A percentile compares a stretch with the other conserved stretches of the same genome.
phyloP scores from a whole-genome alignment of 257 asterid species.

The Solanum appendiculatum region DNA sequence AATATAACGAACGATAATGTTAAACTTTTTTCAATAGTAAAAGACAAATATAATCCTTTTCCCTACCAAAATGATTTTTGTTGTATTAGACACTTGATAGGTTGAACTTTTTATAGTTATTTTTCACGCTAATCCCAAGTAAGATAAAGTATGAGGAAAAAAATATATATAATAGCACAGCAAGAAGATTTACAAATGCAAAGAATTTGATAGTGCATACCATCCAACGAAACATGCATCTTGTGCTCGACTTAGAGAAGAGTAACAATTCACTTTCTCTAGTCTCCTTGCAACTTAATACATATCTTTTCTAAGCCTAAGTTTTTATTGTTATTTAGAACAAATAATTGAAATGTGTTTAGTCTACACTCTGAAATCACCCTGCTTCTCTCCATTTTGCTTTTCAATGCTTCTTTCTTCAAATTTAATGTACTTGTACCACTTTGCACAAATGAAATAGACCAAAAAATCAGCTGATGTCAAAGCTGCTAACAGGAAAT shows the following conservation, averaged over 20 bases:
- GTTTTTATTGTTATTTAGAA: background rate
- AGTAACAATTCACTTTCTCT: background rate
- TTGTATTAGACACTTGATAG: background rate
- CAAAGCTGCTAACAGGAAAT: constrained; percentile 60
- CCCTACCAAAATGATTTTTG: background rate
- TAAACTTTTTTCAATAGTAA: background rate
- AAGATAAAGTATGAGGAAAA: background rate
- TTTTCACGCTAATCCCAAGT: background rate
- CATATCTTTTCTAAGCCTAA: background rate
- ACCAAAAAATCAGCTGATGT: constrained; percentile 61
- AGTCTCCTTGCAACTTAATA: background rate
- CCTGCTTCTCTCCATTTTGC: constrained; percentile 6
- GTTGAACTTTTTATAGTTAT: background rate
- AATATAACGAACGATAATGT: background rate
- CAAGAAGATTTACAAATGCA: background rate
- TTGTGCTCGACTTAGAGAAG: background rate
- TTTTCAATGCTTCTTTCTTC: constrained; percentile 37
- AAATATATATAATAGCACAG: background rate
- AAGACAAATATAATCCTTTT: background rate
- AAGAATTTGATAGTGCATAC: background rate
- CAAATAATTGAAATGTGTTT: background rate
- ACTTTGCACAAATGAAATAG: constrained; percentile 53
- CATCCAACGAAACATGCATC: background rate
- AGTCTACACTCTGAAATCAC: constrained; percentile 10
- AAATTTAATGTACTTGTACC: constrained; percentile 69